Evolutionary conservation across 129 eudicot species (phyloP), one percentile per base, ranked within the genome.

Genomic region (Logfia minima): DNA sequence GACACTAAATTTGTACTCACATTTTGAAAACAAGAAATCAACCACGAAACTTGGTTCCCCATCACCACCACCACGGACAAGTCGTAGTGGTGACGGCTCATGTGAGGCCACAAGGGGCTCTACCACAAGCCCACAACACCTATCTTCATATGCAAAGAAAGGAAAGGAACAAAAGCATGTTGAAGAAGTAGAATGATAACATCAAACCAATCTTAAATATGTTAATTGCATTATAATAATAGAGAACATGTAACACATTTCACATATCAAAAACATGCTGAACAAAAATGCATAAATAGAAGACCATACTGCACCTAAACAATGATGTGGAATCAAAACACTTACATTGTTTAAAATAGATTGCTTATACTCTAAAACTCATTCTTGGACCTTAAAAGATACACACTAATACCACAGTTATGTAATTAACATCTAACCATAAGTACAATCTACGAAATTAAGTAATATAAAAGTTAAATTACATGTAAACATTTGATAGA

Each of bases 401-500:
- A 55, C 70, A 56, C 76, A 78, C 60, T 39, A 59, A 69, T 78
- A 31, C 70, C 58, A 70, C 18, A 67, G 62, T 66, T 56, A 70
- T 55, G 48, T 80, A 34, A 80, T 74, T 66, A 67, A 37, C 70
- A 60, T 34, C 83, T 73, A 73, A 74, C 18, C 41, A 14, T 80
- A 72, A 80, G 26, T 74, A 74, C 80, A 66, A 26, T 11, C 71
- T 41, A 65, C 70, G 62, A 7, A 75, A 18, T 68, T 75, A 75
- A 66, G 62, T 29, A 64, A 64, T 43, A 76, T 21, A 9, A 32
- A 11, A 45, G 67, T 17, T 21, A 68, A 58, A 19, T 34, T 53
- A 53, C 80, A 76, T 66, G 14, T 51, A 17, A 28, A 71, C 62
- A 51, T 14, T 65, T 65, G 72, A 51, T 31, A 53, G 32, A 65